Evolutionary conservation across 2,329 filamentous ascomycete species (phyloP), one percentile per base, ranked within the genome.

Genomic region (Ceratocystis destructans): DNA sequence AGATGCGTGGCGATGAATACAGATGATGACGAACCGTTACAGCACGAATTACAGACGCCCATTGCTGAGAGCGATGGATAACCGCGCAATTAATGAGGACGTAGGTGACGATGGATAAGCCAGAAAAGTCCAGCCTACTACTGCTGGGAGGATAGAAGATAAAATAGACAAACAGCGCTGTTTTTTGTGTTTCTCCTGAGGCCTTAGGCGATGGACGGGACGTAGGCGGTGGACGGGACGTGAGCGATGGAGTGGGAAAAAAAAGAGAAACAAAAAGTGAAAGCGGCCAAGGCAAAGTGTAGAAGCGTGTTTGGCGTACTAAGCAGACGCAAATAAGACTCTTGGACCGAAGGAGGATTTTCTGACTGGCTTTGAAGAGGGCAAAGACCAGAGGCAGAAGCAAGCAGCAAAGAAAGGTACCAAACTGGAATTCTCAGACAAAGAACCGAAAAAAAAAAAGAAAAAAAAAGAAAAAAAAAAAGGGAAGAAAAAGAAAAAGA

Each of bases 21-120:
- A 20, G 48, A 22, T 8, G 12, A 20, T 20, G 28, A 68, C 71
- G 57, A 70, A 77, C 76, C 76, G 74, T 81, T 82, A 75, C 83
- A 86, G 77, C 83, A 86, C 70, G 82, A 83, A 70, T 82, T 83
- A 75, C 79, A 80, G 76, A 81, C 82, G 77, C 79, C 84, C 84
- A 87, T 87, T 76, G 77, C 72, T 64, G 55, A 65, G 33, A 25
- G 45, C 50, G 28, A 37, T 20, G 59, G 46, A 59, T 33, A 53
- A 59, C 41, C 46, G 64, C 67, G 64, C 65, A 67, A 67, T 67
- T 28, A 41, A 63, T 28, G 28, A 41, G 65, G 50, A 63, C 45
- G 45, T 46, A 61, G 25, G 61, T 63, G 31, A 37, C 44, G n/a
- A 53, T 28, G 20, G n/a, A 53, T 45, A 55, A 64, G 48, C n/a